These are phyloP conservation scores for Yamadazyma membranifaciens DNA, from an alignment of 1,139 yeast genomes.

Conservation along the genomic window DNA sequence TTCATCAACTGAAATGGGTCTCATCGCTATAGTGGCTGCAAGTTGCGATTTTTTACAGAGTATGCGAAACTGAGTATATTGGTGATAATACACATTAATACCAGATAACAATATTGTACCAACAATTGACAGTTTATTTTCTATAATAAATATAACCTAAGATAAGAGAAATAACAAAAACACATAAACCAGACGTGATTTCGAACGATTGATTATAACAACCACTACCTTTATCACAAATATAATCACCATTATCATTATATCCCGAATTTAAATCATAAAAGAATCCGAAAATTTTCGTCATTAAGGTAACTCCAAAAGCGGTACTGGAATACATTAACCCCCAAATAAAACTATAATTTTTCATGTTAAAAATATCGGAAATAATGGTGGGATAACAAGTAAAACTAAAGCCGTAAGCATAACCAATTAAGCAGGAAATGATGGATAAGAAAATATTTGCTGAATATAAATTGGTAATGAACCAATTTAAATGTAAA, in stretches of 20 bases:
- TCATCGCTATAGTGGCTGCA: slow-evolving; percentile 4
- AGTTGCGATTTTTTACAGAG: not conserved
- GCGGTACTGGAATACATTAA: slow-evolving; percentile 58
- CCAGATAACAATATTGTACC: too few relatives aligned
- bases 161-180: slow-evolving; percentile 22
- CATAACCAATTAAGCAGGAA: slow-evolving; percentile 64
- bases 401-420: slow-evolving; percentile 83
- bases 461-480: slow-evolving; percentile 24
- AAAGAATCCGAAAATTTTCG: slow-evolving; percentile 39
- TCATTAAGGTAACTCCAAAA: slow-evolving; percentile 34
- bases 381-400: slow-evolving; percentile 78
- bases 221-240: slow-evolving; percentile 37
- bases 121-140: slow-evolving; percentile 1
- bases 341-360: slow-evolving; percentile 84
- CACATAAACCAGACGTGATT: slow-evolving; percentile 30
- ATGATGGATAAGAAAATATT: slow-evolving; percentile 41
- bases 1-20: slow-evolving; percentile 14
- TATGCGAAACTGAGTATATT: too few relatives aligned
- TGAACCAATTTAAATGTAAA: slow-evolving; percentile 25
- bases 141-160: slow-evolving; percentile 22
- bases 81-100: too few relatives aligned
- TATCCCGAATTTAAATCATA: slow-evolving; percentile 31
- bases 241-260: slow-evolving; percentile 32
- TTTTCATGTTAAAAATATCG: slow-evolving; percentile 70
- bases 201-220: slow-evolving; percentile 41